A percentile compares a stretch with the other conserved stretches of the same genome.
These are phyloP conservation scores for Carex cristatella DNA, from an alignment of 176 grass and related monocot species.

Conservation along the genomic window DNA sequence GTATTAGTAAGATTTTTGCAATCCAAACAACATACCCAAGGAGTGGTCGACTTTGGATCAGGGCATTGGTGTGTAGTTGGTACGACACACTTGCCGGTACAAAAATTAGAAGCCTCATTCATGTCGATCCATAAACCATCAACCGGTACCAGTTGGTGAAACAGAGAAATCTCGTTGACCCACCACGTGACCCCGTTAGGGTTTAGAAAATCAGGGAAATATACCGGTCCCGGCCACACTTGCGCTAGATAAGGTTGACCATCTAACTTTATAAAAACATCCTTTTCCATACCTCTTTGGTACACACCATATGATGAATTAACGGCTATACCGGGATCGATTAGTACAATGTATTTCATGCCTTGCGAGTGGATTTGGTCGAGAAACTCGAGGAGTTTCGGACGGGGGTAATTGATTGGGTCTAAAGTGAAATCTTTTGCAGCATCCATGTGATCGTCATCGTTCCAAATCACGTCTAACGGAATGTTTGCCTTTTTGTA, in stretches of 20 bases:
- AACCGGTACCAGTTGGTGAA: slow-evolving; percentile 71
- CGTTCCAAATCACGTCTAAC: slow-evolving; percentile 92
- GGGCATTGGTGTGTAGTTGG: slow-evolving; percentile 59
- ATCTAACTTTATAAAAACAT: slow-evolving; percentile 83
- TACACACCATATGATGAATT: slow-evolving; percentile 74
- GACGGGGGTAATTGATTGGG: slow-evolving; percentile 65
- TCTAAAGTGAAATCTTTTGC: slow-evolving; percentile 87
- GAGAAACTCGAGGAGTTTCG: slow-evolving; percentile 64
- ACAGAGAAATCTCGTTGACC: slow-evolving; percentile 81
- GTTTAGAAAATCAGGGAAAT: slow-evolving; percentile 87
- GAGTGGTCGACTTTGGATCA: slow-evolving; percentile 35
- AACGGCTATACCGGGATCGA: slow-evolving; percentile 80
- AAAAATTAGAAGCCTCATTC: slow-evolving; percentile 97
- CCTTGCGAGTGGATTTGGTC: slow-evolving; percentile 60
- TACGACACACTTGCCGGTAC: slow-evolving; percentile 74
- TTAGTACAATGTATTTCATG: slow-evolving; percentile 94
- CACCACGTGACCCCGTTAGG: slow-evolving; percentile 68
- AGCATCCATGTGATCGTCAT: slow-evolving; percentile 91
- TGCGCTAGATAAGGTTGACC: slow-evolving; percentile 73
- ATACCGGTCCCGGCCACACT: slow-evolving; percentile 91
- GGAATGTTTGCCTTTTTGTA: slow-evolving; percentile 76
- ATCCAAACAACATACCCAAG: slow-evolving; percentile 89
- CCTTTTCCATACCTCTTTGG: slow-evolving; percentile 54
- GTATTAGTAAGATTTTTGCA: slow-evolving; percentile 93
- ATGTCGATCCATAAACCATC: slow-evolving; percentile 97